A percentile compares a stretch with the other conserved stretches of the same genome.
phyloP scores from a whole-genome alignment of 1,284 basidiomycete species.

The Ganoderma leucocontextum region DNA sequence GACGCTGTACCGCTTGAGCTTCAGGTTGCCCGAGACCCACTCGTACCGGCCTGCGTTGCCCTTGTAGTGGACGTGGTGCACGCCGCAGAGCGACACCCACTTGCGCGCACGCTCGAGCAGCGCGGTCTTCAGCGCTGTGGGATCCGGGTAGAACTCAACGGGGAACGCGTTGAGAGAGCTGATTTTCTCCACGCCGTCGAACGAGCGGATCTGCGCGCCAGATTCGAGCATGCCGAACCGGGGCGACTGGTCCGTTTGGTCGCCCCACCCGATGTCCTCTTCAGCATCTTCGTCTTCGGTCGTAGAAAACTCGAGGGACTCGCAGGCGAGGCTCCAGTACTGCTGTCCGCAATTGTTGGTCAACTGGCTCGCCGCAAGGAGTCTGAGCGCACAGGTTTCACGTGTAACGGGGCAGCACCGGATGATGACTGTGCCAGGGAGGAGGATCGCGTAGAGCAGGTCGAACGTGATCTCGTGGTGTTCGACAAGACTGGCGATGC shows the following conservation, averaged over 20 bases:
- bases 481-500: conserved; percentile 52
- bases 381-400: conserved; percentile 54
- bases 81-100: conserved; percentile 57
- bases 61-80: conserved; percentile 62
- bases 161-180: conserved; percentile 57
- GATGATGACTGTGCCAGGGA: conserved; percentile 15
- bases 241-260: not conserved
- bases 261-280: conserved; percentile 40
- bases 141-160: conserved; percentile 54
- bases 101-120: conserved; percentile 58
- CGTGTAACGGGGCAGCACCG: conserved; percentile 32
- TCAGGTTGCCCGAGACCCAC: conserved; percentile 32
- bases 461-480: conserved; percentile 64
- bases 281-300: conserved; percentile 35
- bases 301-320: conserved; percentile 57
- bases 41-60: conserved; percentile 52
- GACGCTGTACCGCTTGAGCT: conserved; percentile 53
- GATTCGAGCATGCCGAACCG: conserved; percentile 49
- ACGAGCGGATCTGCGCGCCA: conserved; percentile 47
- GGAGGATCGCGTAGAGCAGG: conserved; percentile 49
- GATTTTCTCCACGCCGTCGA: conserved; percentile 58
- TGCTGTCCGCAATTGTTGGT: conserved; percentile 41
- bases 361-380: conserved; percentile 45
- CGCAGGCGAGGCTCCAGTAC: conserved; percentile 50
- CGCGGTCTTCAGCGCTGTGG: conserved; percentile 45